Base-by-base conservation (phyloP, 2,329 filamentous ascomycete genomes). In the Colletotrichum siamense region DNA sequence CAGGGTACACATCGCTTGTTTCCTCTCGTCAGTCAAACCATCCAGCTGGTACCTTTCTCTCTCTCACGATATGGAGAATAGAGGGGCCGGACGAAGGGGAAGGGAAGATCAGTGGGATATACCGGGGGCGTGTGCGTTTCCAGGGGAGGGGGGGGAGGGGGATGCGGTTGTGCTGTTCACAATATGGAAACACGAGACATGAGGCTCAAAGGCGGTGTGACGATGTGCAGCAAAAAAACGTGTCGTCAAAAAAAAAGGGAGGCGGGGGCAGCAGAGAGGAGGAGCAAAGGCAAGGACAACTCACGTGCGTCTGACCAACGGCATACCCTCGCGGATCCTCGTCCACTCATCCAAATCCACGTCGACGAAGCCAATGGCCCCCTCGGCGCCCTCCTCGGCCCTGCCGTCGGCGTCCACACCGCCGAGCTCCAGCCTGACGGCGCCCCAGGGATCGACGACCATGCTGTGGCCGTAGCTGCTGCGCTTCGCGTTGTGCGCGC, bases 391-490 rank as follows among this genome's bases (percentile, higher is more conserved):
- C n/a, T 88, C 87, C 73, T 85, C 82, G 15, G 83, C 85, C 8
- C 85, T 79, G 80, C 78, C 87, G 74, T 76, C 86, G 52, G 77
- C 84, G 57, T 87, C 85, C 22, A 86, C 87, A 1, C 92, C 93
- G 55, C 89, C 89, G 81, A 93, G 88, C 81, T 94, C 89, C 5
- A 93, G 89, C 55, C 95, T 82, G 2, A 98, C 90, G 73, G 91
- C 89, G 0, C 96, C 96, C 95, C 96, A 98, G 0, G 96, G 96
- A 83, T 95, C 94, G 30, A 98, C 89, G 63, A 98, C 94, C 87
- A 98, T 92, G 80, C 94, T 95, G 82, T 95, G 94, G 0, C 96
- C 96, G 85, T 97, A 98, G 84, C 95, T 98, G 32, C 91, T 90
- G 74, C 96, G 89, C 84, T 93, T 95, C 77, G 92, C 91, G 79